Base-by-base conservation (phyloP, 768 basidiomycete species). In the Myochromella boudieri region DNA sequence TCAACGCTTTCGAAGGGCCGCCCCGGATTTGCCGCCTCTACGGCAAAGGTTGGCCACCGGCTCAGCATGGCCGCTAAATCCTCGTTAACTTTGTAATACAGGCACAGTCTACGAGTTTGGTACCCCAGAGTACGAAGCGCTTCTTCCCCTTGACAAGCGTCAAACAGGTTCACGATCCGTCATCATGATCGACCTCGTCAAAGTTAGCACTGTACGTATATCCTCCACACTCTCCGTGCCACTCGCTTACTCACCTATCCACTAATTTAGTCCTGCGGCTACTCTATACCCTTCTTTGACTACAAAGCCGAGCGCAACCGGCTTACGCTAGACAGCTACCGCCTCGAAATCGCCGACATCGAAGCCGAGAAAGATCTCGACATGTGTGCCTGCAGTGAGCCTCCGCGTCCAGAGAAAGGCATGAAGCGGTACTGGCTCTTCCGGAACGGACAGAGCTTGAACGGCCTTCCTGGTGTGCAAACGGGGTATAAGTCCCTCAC, bases 91-190 rank as follows among this genome's bases (percentile, higher is more conserved):
- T 14, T 34, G 33, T 14, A n/a, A 12, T 17, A 6, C 33, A 84
- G 85, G 83, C 8, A 72, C 71, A 1, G 76, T 78, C 11, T 68
- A 83, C 50, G 84, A 87, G 56, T 78, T 81, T 54, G 84, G 82
- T 3, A 78, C 79, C 1, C 72, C 76, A 1, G 82, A 83, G 52
- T 87, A 82, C 53, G 69, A 82, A 44, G 60, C 58, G 1, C 69
- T 79, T 32, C 69, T 87, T 17, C 72, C 78, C 0, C 60, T 66
- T 0, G 64, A 67, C 18, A 61, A 59, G 25, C 74, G 84, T 7
- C 69, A 72, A 48, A 69, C 77, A 5, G 83, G 84, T 15, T 81
- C 83, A 1, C 76, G 84, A 18, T 72, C 82, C 4, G 71, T 77
- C 27, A 81, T 87, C 52, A 67, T 83, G 43, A 57, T 87, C 14